Conservation (phyloP, 441 rosid species). For the Adansonia grandidieri region DNA sequence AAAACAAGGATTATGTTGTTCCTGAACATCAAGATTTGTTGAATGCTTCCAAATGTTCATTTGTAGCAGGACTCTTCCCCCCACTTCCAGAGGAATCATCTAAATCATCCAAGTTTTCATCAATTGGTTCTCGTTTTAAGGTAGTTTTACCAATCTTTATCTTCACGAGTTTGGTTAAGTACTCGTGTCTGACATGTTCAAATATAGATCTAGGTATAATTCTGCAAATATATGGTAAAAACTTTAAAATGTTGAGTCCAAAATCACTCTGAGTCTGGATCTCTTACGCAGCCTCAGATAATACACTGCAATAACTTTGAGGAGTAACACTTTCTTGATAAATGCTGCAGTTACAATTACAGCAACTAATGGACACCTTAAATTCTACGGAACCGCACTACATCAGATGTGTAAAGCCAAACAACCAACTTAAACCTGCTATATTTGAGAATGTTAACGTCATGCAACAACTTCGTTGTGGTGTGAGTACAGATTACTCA, state of each 20-base stretch:
- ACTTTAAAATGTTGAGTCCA: too few species aligned
- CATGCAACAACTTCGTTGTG: conserved; percentile 97
- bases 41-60: conserved; percentile 75
- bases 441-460: conserved; percentile 93
- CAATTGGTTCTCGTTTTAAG: conserved; percentile 98
- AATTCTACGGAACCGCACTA: conserved; percentile 98
- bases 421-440: conserved; percentile 89
- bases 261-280: too few species aligned
- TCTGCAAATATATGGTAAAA: too few species aligned
- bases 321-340: conserved; percentile 31
- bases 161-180: not conserved
- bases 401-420: conserved; percentile 97
- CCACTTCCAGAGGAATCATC: conserved; percentile 85
- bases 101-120: conserved; percentile 95
- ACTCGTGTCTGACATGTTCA: too few species aligned
- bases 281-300: not conserved
- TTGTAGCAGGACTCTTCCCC: conserved; percentile 94
- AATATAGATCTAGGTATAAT: too few species aligned
- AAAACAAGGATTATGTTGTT: conserved; percentile 98
- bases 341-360: conserved; percentile 89
- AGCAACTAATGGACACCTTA: conserved; percentile 84
- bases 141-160: conserved; percentile 42
- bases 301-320: conserved; percentile 23
- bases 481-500: conserved; percentile 61
- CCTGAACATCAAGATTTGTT: conserved; percentile 95